phyloP scores from a whole-genome alignment of 2,329 filamentous ascomycete genomes.

The Piedraia hortae region DNA sequence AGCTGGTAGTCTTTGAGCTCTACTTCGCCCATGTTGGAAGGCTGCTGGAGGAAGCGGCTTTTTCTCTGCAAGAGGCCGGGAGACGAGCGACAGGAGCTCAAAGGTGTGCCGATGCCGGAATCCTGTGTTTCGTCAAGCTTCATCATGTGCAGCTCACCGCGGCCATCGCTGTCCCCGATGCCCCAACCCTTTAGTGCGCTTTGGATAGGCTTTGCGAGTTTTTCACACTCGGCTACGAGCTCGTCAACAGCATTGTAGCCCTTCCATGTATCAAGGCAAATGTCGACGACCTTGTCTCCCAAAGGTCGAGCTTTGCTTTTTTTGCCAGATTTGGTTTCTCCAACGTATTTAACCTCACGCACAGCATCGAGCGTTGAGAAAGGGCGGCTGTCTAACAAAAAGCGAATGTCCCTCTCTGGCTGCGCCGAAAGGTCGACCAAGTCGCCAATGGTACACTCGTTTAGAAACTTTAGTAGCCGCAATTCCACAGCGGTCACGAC shows the following conservation, averaged over 20 bases:
- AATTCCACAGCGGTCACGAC: constrained; percentile 3
- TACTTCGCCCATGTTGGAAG: constrained; percentile 48
- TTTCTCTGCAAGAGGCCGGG: constrained; percentile 9
- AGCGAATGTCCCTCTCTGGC: constrained; percentile 37
- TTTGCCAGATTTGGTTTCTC: constrained; percentile 24
- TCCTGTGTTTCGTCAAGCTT: constrained; percentile 29
- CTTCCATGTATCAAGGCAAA: constrained; percentile 42
- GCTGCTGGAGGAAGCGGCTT: constrained; percentile 32
- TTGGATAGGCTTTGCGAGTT: constrained; percentile 37
- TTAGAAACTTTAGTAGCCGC: constrained; percentile 52
- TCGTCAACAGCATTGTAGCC: constrained; percentile 64
- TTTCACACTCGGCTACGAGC: constrained; percentile 49
- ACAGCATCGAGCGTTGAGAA: constrained; percentile 41
- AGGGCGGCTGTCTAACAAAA: constrained; percentile 46
- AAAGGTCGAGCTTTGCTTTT: constrained; percentile 23
- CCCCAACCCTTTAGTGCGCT: constrained; percentile 41
- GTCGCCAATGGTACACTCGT: constrained; percentile 45
- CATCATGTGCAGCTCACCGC: constrained; percentile 32
- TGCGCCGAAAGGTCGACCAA: constrained; percentile 59
- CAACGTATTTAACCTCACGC: constrained; percentile 28
- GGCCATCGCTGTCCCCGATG: constrained; percentile 26
- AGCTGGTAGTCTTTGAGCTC: constrained; percentile 80
- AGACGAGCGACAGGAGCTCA: constrained; percentile 12
- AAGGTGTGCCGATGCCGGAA: constrained; percentile 39
- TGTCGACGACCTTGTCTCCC: constrained; percentile 39